Evolutionary conservation across 2,329 filamentous ascomycete species (phyloP).

Genomic region (Cytospora chrysosperma): DNA sequence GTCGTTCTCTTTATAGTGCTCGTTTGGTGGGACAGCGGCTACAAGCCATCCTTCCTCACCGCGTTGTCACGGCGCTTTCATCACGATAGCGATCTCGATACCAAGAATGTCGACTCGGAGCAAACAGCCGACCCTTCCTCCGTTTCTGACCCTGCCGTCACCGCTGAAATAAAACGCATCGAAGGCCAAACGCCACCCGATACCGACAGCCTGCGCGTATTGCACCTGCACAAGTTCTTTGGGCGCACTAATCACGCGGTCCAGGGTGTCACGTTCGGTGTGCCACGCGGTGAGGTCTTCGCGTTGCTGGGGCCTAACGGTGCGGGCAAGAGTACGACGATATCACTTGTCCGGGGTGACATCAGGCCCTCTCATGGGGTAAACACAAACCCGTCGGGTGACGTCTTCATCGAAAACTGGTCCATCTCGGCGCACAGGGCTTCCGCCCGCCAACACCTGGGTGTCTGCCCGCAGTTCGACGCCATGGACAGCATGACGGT

Average conservation of each 20-base stretch:
- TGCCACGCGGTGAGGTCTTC: constrained; percentile 79
- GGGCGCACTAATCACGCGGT: constrained; percentile 50
- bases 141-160: constrained; percentile 57
- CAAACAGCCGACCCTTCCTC: background rate
- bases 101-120: constrained; percentile 16
- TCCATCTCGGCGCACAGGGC: constrained; percentile 73
- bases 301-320: constrained; percentile 88
- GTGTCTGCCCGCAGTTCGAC: constrained; percentile 88
- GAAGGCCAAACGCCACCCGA: constrained; percentile 45
- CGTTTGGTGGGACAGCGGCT: constrained; percentile 78
- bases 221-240: constrained; percentile 80
- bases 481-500: constrained; percentile 92
- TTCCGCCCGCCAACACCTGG: constrained; percentile 71
- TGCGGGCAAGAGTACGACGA: constrained; percentile 87
- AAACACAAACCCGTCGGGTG: constrained; percentile 44
- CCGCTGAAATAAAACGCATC: constrained; percentile 63
- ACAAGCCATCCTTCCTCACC: constrained; percentile 55
- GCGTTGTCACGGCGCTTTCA: constrained; percentile 40
- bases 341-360: constrained; percentile 87
- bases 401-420: constrained; percentile 76
- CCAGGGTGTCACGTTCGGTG: constrained; percentile 83
- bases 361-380: constrained; percentile 64
- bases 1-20: constrained; percentile 69
- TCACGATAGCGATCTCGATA: constrained; percentile 26
- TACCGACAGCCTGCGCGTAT: constrained; percentile 71